These are phyloP conservation scores for Arctostaphylos glauca DNA, from an alignment of 148 eudicot genomes.

Conservation along the genomic window DNA sequence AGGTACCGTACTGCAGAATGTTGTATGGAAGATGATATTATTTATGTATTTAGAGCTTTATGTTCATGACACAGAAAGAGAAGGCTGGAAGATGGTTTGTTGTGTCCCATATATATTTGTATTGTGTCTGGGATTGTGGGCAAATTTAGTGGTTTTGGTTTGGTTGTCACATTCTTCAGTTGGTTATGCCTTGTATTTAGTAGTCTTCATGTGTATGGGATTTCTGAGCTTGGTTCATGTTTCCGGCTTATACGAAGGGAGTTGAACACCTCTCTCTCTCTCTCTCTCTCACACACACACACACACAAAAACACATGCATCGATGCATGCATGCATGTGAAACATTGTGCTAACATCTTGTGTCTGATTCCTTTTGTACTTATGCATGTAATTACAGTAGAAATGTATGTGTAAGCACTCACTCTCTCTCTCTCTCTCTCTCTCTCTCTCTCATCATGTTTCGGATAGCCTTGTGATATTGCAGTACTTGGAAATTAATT, in stretches of 20 bases:
- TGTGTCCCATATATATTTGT: background rate
- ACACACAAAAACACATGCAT: no score
- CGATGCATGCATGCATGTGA: no score
- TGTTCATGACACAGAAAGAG: slow-evolving; percentile 8
- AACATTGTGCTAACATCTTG: background rate
- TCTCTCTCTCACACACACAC: no score
- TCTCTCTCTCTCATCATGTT: background rate
- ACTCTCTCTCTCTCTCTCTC: background rate
- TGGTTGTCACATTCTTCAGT: slow-evolving; percentile 16
- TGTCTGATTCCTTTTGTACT: no score
- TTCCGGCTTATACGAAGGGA: background rate
- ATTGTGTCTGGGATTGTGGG: background rate
- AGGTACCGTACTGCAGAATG: slow-evolving; percentile 11
- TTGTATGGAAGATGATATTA: slow-evolving; percentile 20
- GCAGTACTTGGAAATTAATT: no score
- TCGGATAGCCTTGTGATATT: no score
- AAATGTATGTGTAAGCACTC: no score
- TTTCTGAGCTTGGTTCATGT: slow-evolving; percentile 1
- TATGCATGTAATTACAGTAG: no score
- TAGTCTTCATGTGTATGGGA: slow-evolving; percentile 7
- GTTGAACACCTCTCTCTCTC: background rate
- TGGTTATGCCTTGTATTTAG: slow-evolving; percentile 2
- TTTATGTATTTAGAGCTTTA: slow-evolving; percentile 22
- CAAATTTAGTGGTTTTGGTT: slow-evolving; percentile 13
- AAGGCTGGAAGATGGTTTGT: slow-evolving; percentile 13